A percentile compares a stretch with the other conserved stretches of the same genome.
Evolutionary conservation across 176 grass and related monocot species (phyloP).

Genomic region (Calamus simplicifolius): DNA sequence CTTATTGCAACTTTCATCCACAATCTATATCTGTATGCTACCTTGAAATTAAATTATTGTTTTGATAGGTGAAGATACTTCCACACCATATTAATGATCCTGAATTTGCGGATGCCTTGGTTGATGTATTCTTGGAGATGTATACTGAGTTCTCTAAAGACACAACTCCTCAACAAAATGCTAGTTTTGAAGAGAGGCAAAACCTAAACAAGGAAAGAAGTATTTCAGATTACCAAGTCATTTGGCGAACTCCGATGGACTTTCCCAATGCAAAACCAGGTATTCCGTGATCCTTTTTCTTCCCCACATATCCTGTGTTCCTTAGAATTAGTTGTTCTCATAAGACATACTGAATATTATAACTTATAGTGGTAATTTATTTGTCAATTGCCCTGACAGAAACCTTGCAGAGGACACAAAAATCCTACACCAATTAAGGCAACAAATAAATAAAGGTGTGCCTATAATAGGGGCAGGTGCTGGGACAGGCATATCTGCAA

Average conservation of each 20-base stretch:
- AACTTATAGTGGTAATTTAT: background rate
- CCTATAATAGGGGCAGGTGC: conserved; percentile 87
- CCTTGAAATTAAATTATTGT: background rate
- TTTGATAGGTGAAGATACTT: conserved; percentile 58
- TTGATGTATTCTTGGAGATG: conserved; percentile 72
- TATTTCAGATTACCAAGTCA: conserved; percentile 35
- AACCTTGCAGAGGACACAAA: conserved; percentile 62
- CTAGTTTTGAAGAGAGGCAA: conserved; percentile 10
- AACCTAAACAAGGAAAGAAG: conserved; percentile 18
- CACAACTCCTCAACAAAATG: conserved; percentile 17
- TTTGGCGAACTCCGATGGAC: conserved; percentile 37
- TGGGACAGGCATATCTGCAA: conserved; percentile 90
- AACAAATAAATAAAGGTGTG: conserved; percentile 66
- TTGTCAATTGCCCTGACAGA: conserved; percentile 38
- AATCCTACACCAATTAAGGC: conserved; percentile 49
- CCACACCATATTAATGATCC: conserved; percentile 91
- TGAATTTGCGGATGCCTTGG: conserved; percentile 71
- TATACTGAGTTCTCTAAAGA: conserved; percentile 29
- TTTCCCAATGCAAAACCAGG: conserved; percentile 83
- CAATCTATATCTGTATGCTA: too few species aligned
- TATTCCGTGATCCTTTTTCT: conserved; percentile 4
- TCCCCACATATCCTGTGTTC: too few species aligned
- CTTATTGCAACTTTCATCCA: too few species aligned
- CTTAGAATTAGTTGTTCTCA: too few species aligned
- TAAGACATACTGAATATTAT: too few species aligned